Evolutionary conservation across 129 eudicot genomes (phyloP), one percentile per base, ranked within the genome.

Genomic region (Chrysanthemum seticuspe): DNA sequence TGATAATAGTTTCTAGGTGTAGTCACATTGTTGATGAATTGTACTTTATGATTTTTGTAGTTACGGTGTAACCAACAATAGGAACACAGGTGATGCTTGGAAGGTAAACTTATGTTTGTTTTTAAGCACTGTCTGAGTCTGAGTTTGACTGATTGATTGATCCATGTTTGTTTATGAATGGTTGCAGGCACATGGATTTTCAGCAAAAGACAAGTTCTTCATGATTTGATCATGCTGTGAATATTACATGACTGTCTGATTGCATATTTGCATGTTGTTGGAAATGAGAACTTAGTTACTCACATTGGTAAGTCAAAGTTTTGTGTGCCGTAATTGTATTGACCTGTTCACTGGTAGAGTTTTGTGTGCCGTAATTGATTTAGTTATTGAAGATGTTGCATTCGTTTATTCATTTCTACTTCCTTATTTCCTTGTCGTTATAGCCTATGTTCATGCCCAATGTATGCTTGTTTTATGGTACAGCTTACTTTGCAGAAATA

Each of bases 1-100:
- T 23, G 0, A 23, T 23, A 23, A 23, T 23, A 23, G 25, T 23
- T 23, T 23, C 25, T 23, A 23, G 25, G 25, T 23, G 25, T 23
- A n/a, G 25, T 23, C 0, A 23, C 25, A 23, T 23, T 23, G 25
- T 23, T 23, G 25, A 23, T 23, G 25, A 23, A 23, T 23, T 23
- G 25, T 23, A 23, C 25, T 23, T 23, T 23, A 23, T 23, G 25
- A 23, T 23, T 23, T 23, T 23, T 23, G 25, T 23, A 23, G 1
- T 23, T 23, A 23, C 25, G 25, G 25, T 23, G 25, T 23, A 23
- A 23, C 25, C 25, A 23, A 1, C 25, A 23, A 23, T 23, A 23
- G 25, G 25, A 23, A 23, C 98, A 11, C 98, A 93, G 81, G 98
- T 97, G 5, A 89, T 93, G 96, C 87, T 93, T 73, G 97, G 98